These are phyloP conservation scores for Wickerhamiella lipophila DNA, from an alignment of 805 yeast genomes.

Conservation along the genomic window DNA sequence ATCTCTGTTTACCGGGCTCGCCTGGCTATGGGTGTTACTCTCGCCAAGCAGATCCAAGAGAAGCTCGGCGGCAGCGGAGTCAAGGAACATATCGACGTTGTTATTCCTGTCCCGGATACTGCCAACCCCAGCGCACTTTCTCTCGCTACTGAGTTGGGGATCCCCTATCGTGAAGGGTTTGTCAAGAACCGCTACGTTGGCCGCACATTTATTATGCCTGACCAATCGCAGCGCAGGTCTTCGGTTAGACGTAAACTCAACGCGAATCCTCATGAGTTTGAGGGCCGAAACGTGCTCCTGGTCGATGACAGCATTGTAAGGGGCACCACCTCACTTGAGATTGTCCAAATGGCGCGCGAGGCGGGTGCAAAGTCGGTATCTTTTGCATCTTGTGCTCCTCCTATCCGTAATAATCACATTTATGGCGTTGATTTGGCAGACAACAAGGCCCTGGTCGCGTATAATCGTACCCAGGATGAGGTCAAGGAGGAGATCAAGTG, in stretches of 20 bases:
- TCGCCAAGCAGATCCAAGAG: conserved; percentile 56
- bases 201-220: conserved; percentile 97
- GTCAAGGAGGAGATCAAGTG: conserved; percentile 75
- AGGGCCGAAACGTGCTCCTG: conserved; percentile 67
- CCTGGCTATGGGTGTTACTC: conserved; percentile 81
- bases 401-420: conserved; percentile 90
- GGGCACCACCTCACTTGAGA: conserved; percentile 94
- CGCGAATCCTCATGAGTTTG: conserved; percentile 90
- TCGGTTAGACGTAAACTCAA: conserved; percentile 89
- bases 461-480: conserved; percentile 57
- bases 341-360: conserved; percentile 95
- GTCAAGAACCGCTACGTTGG: conserved; percentile 96
- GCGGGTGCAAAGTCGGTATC: conserved; percentile 95
- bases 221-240: conserved; percentile 85
- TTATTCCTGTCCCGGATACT: conserved; percentile 96
- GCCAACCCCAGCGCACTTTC: conserved; percentile 92
- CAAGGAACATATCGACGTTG: conserved; percentile 69
- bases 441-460: conserved; percentile 85
- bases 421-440: conserved; percentile 98
- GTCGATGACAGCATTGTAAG: conserved; percentile 97
- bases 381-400: conserved; percentile 95
- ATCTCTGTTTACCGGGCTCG: conserved; percentile 88
- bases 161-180: conserved; percentile 93
- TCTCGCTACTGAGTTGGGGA: conserved; percentile 65
- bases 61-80: conserved; percentile 34